Conservation (phyloP, 306 rosid genomes). For the Corylus heterophylla region DNA sequence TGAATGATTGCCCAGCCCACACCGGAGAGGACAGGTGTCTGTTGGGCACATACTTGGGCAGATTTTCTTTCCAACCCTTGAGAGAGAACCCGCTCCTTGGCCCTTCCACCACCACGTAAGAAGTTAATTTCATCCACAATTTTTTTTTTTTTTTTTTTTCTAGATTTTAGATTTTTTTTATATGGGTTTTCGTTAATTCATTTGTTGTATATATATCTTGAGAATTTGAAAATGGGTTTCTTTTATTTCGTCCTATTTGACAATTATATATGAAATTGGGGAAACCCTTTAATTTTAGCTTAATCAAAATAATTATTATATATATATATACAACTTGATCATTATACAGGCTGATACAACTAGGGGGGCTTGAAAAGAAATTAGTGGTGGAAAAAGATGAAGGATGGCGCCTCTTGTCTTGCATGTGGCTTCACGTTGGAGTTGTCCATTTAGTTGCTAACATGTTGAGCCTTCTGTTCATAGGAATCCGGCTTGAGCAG, state of each 20-base stretch:
- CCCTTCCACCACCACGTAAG: conserved; percentile 59
- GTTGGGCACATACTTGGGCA: conserved; percentile 36
- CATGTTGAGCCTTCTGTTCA: conserved; percentile 78
- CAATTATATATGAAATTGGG: not conserved
- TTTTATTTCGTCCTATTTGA: not conserved
- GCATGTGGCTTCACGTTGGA: conserved; percentile 98
- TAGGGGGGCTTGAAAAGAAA: conserved; percentile 65
- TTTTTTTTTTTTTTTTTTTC: not conserved
- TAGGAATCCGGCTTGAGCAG: conserved; percentile 79
- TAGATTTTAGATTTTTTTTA: not conserved
- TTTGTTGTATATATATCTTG: not conserved
- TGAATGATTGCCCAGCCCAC: conserved; percentile 62
- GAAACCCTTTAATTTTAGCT: not conserved
- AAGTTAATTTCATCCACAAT: conserved; percentile 1
- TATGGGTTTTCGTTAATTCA: too few relatives aligned
- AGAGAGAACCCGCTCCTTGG: conserved; percentile 76
- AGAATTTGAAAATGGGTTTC: not conserved
- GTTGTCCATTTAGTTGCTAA: conserved; percentile 72
- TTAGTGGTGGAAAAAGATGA: conserved; percentile 49
- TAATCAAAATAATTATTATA: too few relatives aligned
- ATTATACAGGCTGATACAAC: conserved; percentile 48
- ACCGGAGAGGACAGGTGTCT: conserved; percentile 35
- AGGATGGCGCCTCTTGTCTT: conserved; percentile 72
- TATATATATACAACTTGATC: not conserved
- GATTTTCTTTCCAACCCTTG: conserved; percentile 76